Evolutionary conservation across 257 asterid genomes (phyloP), one percentile per base, ranked within the genome.

Genomic region (Salvia miltiorrhiza): DNA sequence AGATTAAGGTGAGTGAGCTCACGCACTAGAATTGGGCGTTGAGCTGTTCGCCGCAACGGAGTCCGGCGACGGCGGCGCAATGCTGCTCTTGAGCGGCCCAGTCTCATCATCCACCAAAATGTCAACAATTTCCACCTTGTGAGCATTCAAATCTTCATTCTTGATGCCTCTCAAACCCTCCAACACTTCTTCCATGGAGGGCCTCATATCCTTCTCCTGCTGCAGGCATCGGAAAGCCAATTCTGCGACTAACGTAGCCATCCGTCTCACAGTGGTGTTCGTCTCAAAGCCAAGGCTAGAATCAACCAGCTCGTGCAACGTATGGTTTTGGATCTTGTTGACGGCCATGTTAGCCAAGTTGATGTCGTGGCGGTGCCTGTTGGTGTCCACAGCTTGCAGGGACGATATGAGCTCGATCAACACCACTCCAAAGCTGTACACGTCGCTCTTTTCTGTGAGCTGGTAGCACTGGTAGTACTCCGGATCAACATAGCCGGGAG

Each of bases 401-500:
- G 98, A 93, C 16, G 98, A 93, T 66, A 93, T 80, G 37, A 93
- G 91, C 84, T 93, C 98, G 1, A 86, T 58, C 79, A 93, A 58
- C 28, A 93, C 95, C 7, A 93, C 98, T 7, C 98, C 98, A 4
- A 88, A 88, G 76, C 97, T 93, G 40, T 86, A 93, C 0, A 93
- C 96, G 9, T 93, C 97, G 52, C 98, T 93, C 76, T 88, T 93
- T 50, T 88, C 98, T 0, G 98, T 93, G 19, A 93, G 90, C 37
- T 85, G 97, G 85, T 93, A 93, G 77, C 90, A 84, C 60, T 82
- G 97, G 76, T 86, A 88, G 74, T 93, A 93, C 81, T 90, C 98
- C 0, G 98, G 98, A 65, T 93, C 98, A 7, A 93, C 98, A 8
- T 93, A 93, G 9, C 97, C 98, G 0, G 97, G 98, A 1, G 98